phyloP scores from a whole-genome alignment of 2,329 filamentous ascomycete species.

The Ophiocordyceps camponoti-leonardi region DNA sequence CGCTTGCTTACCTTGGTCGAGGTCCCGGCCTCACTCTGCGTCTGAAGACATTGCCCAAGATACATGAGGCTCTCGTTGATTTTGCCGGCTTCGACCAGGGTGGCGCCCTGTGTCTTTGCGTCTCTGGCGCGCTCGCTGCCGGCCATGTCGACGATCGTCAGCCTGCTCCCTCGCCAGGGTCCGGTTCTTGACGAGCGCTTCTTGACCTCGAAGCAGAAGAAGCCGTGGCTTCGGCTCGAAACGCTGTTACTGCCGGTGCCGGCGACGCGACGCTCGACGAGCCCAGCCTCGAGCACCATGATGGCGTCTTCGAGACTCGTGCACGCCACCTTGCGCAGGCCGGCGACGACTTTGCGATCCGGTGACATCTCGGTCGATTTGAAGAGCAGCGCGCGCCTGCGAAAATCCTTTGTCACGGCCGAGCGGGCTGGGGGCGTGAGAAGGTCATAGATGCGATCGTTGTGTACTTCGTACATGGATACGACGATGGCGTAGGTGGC shows the following conservation, averaged over 20 bases:
- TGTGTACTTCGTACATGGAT: slow-evolving; percentile 99
- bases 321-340: slow-evolving; percentile 80
- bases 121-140: slow-evolving; percentile 86
- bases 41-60: slow-evolving; percentile 87
- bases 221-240: slow-evolving; percentile 84
- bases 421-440: slow-evolving; percentile 47
- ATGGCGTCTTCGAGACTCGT: slow-evolving; percentile 67
- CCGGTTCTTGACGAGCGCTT: slow-evolving; percentile 41
- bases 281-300: slow-evolving; percentile 74
- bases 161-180: slow-evolving; percentile 57
- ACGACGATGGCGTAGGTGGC: slow-evolving; percentile 77
- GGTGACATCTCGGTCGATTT: slow-evolving; percentile 78
- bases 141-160: slow-evolving; percentile 84
- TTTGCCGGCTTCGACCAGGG: slow-evolving; percentile 87
- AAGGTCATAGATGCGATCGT: slow-evolving; percentile 92
- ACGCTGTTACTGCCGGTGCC: slow-evolving; percentile 88
- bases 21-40: slow-evolving; percentile 67
- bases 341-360: slow-evolving; percentile 88
- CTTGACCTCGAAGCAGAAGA: slow-evolving; percentile 91
- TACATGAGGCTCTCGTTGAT: slow-evolving; percentile 99
- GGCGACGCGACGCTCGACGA: slow-evolving; percentile 73
- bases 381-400: slow-evolving; percentile 73
- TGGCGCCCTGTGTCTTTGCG: slow-evolving; percentile 85
- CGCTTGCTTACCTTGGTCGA: slow-evolving; percentile 45
- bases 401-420: slow-evolving; percentile 48